These are phyloP conservation scores for Fusarium circinatum DNA, from an alignment of 2,329 filamentous ascomycete species.

Conservation along the genomic window DNA sequence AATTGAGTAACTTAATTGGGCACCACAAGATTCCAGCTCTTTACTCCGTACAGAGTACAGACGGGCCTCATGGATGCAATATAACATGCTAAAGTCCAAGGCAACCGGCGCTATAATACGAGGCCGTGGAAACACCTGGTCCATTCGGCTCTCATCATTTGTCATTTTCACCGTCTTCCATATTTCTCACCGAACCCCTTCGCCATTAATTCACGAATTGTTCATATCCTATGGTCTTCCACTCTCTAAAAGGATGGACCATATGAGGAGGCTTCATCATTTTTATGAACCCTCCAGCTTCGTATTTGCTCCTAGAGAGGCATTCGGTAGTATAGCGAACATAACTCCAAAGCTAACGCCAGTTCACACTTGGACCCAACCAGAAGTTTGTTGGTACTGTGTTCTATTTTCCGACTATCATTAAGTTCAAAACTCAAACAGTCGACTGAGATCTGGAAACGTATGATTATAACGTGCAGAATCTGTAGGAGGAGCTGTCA, in stretches of 20 bases:
- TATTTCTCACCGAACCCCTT: neutral
- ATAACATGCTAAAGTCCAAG: neutral
- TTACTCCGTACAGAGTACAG: neutral
- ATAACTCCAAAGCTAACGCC: neutral
- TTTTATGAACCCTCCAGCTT: neutral
- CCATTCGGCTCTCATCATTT: neutral
- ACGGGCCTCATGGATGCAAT: neutral
- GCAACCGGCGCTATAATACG: neutral
- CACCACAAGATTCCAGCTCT: neutral
- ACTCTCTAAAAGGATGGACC: neutral
- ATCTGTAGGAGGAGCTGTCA: neutral
- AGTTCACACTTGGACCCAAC: neutral
- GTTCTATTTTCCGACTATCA: neutral
- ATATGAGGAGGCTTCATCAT: neutral
- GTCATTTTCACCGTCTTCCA: neutral
- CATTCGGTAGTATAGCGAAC: neutral
- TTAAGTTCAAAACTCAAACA: neutral
- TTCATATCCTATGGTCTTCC: neutral
- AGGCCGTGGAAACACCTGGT: neutral
- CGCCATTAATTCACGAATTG: neutral
- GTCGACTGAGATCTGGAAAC: neutral
- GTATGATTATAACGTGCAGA: neutral
- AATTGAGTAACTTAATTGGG: neutral
- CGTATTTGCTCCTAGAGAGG: neutral
- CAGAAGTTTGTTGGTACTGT: neutral